Conservation (phyloP, 73 alveolate species). For the Uronychia binucleata region DNA sequence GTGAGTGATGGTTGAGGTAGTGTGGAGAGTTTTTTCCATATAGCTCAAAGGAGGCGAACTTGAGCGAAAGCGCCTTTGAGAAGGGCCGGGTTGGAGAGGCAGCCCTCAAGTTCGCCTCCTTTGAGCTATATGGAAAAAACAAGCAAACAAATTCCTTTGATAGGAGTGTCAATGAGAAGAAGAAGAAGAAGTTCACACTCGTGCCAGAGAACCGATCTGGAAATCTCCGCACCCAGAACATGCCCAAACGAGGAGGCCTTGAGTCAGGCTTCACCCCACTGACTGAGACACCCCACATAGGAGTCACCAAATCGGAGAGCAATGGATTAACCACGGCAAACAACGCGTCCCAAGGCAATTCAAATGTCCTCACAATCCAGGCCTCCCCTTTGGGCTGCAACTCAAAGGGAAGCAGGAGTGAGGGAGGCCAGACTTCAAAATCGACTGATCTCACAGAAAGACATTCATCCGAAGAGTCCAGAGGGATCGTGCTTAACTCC, state of each 20-base stretch:
- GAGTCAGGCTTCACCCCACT: neutral
- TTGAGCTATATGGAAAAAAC: neutral
- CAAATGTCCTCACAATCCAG: neutral
- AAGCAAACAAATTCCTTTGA: neutral
- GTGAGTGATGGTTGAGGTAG: too few relatives aligned
- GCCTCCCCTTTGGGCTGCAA: neutral
- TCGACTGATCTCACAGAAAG: neutral
- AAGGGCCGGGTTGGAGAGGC: neutral
- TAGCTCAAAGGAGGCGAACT: neutral
- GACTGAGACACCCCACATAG: neutral
- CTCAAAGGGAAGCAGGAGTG: neutral
- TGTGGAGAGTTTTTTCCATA: too few relatives aligned
- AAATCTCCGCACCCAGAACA: neutral
- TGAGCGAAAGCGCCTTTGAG: neutral
- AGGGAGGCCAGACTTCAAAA: neutral
- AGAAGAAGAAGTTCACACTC: neutral
- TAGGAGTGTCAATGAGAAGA: neutral
- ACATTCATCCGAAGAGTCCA: neutral
- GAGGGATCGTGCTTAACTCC: neutral
- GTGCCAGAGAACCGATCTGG: neutral
- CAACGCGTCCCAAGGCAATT: neutral
- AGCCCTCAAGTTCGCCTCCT: neutral
- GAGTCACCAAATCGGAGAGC: neutral
- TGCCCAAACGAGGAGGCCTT: neutral
- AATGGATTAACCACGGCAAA: neutral